Base-by-base conservation (phyloP, 2,329 filamentous ascomycete genomes). In the Atkinsonella texensis region DNA sequence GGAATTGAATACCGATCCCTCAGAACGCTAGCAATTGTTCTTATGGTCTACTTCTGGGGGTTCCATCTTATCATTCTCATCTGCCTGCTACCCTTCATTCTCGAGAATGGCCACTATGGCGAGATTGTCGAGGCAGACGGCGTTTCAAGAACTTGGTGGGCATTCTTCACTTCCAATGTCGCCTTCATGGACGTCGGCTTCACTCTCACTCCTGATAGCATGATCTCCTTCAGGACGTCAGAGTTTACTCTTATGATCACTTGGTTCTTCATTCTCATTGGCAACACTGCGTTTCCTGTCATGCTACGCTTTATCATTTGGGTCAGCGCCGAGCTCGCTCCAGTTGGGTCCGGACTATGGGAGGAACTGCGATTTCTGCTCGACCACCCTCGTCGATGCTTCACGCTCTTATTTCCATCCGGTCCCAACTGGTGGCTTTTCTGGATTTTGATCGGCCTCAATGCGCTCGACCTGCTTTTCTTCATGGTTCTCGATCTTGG, bases 401-500 rank as follows among this genome's bases (percentile, higher is more conserved):
- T 98, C 63, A 98, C 93, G 0, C 74, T 98, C 13, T 74, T 98
- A 0, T 98, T 98, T 59, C 93, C 93, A 0, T 84, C 86, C 0
- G 83, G 81, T 50, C 89, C 91, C 1, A 97, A 88, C 1, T 97
- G 93, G 93, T 95, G 89, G 89, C 74, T 98, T 0, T 95, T 97
- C 63, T 85, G 81, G 68, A 85, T 96, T 32, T 74, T 98, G 7
- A 74, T 95, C 4, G 65, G 84, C 2, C 74, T 98, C 54, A 98
- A 98, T 63, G 81, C 77, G 10, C 70, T 94, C 33, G 93, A 98
- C 68, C 62, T 97, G 56, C 75, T 97, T 45, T 87, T 97, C 62
- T 98, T 96, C 66, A 83, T 96, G 55, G 80, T 97, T 54, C 80
- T 98, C 15, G 93, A 98, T 73, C 75, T 95, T 31, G 81, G 91